These are phyloP conservation scores for Sporothrix brasiliensis DNA, from an alignment of 2,329 filamentous ascomycete species.

Conservation along the genomic window DNA sequence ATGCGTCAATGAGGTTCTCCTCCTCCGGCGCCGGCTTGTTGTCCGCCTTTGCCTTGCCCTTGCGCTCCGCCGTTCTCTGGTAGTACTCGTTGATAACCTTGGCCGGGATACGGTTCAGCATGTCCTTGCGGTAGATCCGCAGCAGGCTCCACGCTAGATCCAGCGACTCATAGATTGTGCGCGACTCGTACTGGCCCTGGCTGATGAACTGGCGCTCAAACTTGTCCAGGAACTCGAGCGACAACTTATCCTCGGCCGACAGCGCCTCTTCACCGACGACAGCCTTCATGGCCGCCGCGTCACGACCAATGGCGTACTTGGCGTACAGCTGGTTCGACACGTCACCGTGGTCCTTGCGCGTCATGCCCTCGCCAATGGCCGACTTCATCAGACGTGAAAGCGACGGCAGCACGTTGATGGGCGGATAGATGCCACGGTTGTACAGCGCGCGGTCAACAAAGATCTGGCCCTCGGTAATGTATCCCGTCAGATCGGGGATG, in stretches of 20 bases:
- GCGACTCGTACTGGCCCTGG: conserved; percentile 89
- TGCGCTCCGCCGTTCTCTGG: conserved; percentile 65
- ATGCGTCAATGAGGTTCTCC: conserved; percentile 47
- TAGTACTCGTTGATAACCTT: conserved; percentile 85
- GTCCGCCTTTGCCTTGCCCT: conserved; percentile 63
- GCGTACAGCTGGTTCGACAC: conserved; percentile 99
- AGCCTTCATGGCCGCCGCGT: conserved; percentile 98
- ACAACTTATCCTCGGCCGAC: conserved; percentile 94
- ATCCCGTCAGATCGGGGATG: conserved; percentile 97
- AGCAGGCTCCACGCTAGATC: conserved; percentile 96
- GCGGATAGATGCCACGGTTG: conserved; percentile 98
- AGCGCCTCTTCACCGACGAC: conserved; percentile 98
- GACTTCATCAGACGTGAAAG: conserved; percentile 99
- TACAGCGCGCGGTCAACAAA: conserved; percentile 90
- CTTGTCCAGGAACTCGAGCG: conserved; percentile 97
- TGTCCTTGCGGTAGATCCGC: conserved; percentile 95
- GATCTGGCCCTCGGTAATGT: conserved; percentile 99
- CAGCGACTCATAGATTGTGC: conserved; percentile 88
- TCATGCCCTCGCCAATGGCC: conserved; percentile 96
- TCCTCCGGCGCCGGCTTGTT: conserved; percentile 42
- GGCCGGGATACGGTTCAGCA: conserved; percentile 91
- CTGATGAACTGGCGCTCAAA: conserved; percentile 95
- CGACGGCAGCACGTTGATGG: conserved; percentile 97
- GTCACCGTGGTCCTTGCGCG: conserved; percentile 93
- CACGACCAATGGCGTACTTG: conserved; percentile 98